phyloP scores from a whole-genome alignment of 768 basidiomycete genomes.

The Pleurotus cornucopiae region DNA sequence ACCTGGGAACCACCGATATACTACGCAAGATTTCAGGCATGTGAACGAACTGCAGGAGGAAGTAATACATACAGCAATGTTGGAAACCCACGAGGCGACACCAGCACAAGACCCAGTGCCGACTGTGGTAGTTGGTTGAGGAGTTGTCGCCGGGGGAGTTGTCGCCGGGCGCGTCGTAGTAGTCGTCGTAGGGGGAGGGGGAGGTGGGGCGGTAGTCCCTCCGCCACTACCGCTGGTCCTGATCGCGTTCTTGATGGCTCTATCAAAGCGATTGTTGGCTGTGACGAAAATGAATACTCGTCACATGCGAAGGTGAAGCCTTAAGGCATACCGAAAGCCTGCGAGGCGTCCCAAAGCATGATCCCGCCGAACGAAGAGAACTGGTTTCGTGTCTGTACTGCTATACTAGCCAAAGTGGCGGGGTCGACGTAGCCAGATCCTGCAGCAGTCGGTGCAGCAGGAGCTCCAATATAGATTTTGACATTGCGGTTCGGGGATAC shows the following conservation, averaged over 20 bases:
- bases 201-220: conserved; percentile 13
- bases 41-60: no score
- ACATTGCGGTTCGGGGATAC: conserved; percentile 47
- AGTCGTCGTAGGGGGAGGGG: conserved; percentile 17
- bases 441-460: conserved; percentile 46
- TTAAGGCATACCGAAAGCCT: conserved; percentile 27
- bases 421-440: conserved; percentile 50
- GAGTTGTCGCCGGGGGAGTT: conserved; percentile 12
- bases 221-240: conserved; percentile 14
- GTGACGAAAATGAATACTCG: not conserved
- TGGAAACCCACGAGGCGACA: conserved; percentile 35
- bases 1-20: conserved; percentile 39
- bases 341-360: conserved; percentile 38
- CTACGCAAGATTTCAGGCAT: conserved; percentile 16
- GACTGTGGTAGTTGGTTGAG: not conserved
- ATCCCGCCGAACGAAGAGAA: conserved; percentile 55
- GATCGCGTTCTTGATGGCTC: conserved; percentile 37
- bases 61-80: conserved; percentile 28
- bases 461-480: conserved; percentile 54
- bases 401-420: conserved; percentile 34
- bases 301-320: not conserved
- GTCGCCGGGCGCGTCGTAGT: conserved; percentile 20
- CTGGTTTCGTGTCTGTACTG: conserved; percentile 32
- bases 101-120: conserved; percentile 33
- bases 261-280: conserved; percentile 39